Base-by-base conservation (phyloP, 768 basidiomycete genomes). In the Serpula lacrymans region DNA sequence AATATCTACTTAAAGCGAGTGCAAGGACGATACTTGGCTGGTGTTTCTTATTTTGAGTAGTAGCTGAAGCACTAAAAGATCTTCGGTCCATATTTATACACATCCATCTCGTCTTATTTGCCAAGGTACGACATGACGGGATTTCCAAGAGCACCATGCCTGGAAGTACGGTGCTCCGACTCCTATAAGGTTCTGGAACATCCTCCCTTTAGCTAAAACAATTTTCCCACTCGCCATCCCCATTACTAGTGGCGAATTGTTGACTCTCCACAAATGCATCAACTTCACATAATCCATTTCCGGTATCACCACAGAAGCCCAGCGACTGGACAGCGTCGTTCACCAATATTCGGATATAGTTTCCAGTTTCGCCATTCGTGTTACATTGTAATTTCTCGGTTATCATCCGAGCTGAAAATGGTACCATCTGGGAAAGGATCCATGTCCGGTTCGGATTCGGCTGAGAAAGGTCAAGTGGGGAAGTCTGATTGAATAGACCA, bases 401-500 rank as follows among this genome's bases (percentile, higher is more conserved):
- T 16, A 87, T 75, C 76, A 94, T 78, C 41, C 82, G 64, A 17
- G 69, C 82, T 8, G 78, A 75, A 59, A 94, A 94, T 1, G 91
- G 84, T 6, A 86, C 81, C 54, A 93, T 61, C 17, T 60, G 63
- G 7, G 76, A 75, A 3, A 74, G 63, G 2, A 74, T 50, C 84
- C 84, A 90, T 9, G 60, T 52, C 20, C 73, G 58, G 8, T 18
- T 20, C 3, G 48, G 27, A 35, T 67, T 52, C 3, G 56, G 41
- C 20, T 37, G 25, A 25, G 53, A 32, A 11, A 52, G 35, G 6
- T n/a, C 39, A 2, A 48, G 56, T 2, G 52, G 39, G 3, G 24
- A 30, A 0, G 50, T 41, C 46, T 72, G 74, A 5, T 42, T 58
- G 57, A 74, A 78, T 36, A 76, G 69, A 29, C 75, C 89, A 65